phyloP scores from a whole-genome alignment of 1,139 yeast species.

The Sugiyamaella pinicola region DNA sequence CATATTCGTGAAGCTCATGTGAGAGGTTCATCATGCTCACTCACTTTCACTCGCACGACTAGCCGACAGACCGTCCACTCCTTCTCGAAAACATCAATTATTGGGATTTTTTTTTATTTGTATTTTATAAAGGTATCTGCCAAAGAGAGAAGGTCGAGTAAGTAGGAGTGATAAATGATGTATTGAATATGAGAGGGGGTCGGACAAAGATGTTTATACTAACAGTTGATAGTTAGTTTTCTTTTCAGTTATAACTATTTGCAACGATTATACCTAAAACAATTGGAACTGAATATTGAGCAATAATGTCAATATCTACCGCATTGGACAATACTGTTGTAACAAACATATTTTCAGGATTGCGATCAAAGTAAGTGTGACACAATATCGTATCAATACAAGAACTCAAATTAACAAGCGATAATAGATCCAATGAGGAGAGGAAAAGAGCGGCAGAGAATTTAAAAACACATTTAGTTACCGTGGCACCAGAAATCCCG shows the following conservation, averaged over 20 bases:
- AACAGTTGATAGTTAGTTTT: too few species aligned
- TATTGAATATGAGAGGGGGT: too few species aligned
- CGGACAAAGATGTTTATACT: too few species aligned
- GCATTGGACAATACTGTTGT: conserved; percentile 7
- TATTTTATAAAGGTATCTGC: too few species aligned
- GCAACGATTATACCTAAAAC: neutral
- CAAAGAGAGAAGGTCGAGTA: too few species aligned
- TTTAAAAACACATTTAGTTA: conserved; percentile 63
- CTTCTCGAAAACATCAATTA: neutral
- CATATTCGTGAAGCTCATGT: neutral
- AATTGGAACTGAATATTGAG: neutral
- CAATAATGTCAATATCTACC: neutral
- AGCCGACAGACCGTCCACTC: neutral
- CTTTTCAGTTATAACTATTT: too few species aligned
- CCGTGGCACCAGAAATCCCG: conserved; percentile 72
- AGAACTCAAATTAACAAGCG: neutral
- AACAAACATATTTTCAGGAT: conserved; percentile 20
- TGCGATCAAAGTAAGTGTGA: conserved; percentile 26
- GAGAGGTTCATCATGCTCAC: neutral
- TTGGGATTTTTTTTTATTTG: neutral
- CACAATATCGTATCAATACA: neutral
- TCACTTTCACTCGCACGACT: neutral
- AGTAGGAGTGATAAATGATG: too few species aligned
- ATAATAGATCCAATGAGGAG: conserved; percentile 32
- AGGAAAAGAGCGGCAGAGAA: conserved; percentile 56